These are phyloP conservation scores for Piper longum DNA, from an alignment of 164 flowering plant genomes.

Conservation along the genomic window DNA sequence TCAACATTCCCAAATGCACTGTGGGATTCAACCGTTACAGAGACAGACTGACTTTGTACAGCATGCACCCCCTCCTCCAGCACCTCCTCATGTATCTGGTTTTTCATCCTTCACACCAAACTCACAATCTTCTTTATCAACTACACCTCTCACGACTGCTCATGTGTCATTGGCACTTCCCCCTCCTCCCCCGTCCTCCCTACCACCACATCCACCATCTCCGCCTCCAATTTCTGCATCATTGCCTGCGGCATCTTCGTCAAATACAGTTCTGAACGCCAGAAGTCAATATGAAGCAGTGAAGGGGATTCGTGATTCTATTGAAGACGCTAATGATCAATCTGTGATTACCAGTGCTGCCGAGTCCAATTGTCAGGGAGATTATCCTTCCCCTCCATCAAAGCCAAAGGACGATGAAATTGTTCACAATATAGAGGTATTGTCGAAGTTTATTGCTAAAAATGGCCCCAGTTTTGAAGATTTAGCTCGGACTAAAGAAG, in stretches of 20 bases:
- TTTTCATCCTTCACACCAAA: conserved; percentile 15
- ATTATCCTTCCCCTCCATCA: conserved; percentile 27
- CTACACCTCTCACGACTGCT: conserved; percentile 9
- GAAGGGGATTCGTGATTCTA: conserved; percentile 3
- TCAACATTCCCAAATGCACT: conserved; percentile 22
- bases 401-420: conserved; percentile 27
- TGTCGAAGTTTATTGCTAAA: conserved; percentile 38
- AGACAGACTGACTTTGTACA: conserved; percentile 14
- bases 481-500: conserved; percentile 22
- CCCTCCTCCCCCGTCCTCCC: conserved; percentile 19
- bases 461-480: conserved; percentile 38
- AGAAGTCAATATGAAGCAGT: conserved; percentile 5
- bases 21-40: conserved; percentile 15
- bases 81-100: conserved; percentile 17
- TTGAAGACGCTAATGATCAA: conserved; percentile 3
- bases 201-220: conserved; percentile 19
- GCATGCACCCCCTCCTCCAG: conserved; percentile 11
- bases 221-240: conserved; percentile 18
- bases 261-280: conserved; percentile 1
- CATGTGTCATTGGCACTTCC: conserved; percentile 14
- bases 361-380: conserved; percentile 8
- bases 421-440: conserved; percentile 27
- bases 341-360: conserved; percentile 4
- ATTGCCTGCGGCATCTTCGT: conserved; percentile 5
- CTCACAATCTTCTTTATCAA: conserved; percentile 11